These are phyloP conservation scores for Rhodotorula sp. DNA, from an alignment of 1,284 basidiomycete species.

Conservation along the genomic window DNA sequence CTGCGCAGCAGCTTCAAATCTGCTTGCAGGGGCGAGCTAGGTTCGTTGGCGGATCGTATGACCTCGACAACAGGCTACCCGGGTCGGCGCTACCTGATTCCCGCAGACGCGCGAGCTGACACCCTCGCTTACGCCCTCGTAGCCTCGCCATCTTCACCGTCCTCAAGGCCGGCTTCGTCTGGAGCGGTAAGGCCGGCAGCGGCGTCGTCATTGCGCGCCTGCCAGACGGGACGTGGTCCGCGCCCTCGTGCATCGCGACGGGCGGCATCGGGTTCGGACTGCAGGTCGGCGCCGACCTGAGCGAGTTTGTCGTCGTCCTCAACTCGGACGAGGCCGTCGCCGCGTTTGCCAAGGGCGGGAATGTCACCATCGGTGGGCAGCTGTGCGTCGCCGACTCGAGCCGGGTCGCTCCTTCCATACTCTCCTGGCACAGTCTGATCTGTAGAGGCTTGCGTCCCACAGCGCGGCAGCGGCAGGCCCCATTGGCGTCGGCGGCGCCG, in stretches of 20 bases:
- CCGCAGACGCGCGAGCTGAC: neutral
- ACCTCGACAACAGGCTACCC: no score
- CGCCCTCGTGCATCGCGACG: slow-evolving; percentile 96
- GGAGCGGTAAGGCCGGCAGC: slow-evolving; percentile 88
- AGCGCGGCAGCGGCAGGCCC: slow-evolving; percentile 76
- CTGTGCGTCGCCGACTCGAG: slow-evolving; percentile 28
- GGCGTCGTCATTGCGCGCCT: slow-evolving; percentile 92
- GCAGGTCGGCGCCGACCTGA: slow-evolving; percentile 72
- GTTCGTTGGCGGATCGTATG: no score
- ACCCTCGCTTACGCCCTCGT: neutral
- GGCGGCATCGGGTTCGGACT: slow-evolving; percentile 90
- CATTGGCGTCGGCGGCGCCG: slow-evolving; percentile 89
- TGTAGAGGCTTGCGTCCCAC: slow-evolving; percentile 37
- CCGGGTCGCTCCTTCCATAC: neutral
- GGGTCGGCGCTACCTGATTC: no score
- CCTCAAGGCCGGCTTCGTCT: slow-evolving; percentile 57
- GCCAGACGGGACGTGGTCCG: slow-evolving; percentile 95
- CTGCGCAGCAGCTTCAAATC: no score
- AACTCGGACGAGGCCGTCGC: slow-evolving; percentile 94
- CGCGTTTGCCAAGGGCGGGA: slow-evolving; percentile 92
- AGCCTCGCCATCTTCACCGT: slow-evolving; percentile 96
- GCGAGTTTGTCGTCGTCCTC: slow-evolving; percentile 72
- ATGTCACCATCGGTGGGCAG: slow-evolving; percentile 82
- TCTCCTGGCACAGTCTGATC: neutral
- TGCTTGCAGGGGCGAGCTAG: no score